A percentile compares a stretch with the other conserved stretches of the same genome.
Evolutionary conservation across 805 yeast species (phyloP).

Genomic region (Saccharomycopsis selenospora): DNA sequence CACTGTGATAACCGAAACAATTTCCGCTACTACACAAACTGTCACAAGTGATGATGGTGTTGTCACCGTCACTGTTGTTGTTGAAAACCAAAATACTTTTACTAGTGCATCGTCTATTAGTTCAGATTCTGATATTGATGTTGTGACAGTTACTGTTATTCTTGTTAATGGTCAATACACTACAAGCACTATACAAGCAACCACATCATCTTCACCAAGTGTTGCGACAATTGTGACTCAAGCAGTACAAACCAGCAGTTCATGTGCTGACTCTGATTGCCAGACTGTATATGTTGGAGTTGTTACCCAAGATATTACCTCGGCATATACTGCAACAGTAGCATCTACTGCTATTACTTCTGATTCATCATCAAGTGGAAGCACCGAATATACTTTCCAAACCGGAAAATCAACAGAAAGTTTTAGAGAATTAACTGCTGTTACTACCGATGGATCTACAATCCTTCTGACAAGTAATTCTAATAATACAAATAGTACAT

Average conservation of each 20-base stretch:
- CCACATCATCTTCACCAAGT: background rate
- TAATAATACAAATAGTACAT: background rate
- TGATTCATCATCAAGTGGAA: background rate
- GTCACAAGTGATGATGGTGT: conserved; percentile 5
- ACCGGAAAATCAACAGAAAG: background rate
- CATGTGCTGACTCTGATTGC: conserved; percentile 9
- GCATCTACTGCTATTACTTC: background rate
- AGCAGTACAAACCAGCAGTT: background rate
- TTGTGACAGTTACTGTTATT: conserved; percentile 10
- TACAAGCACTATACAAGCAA: background rate
- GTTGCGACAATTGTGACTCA: background rate
- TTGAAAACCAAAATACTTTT: conserved; percentile 12
- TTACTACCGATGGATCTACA: background rate
- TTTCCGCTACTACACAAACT: conserved; percentile 1
- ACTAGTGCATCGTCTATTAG: background rate
- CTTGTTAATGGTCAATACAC: background rate
- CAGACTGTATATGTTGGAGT: conserved; percentile 6
- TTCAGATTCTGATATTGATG: background rate
- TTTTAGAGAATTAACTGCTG: background rate
- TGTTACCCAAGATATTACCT: background rate
- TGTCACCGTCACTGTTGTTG: conserved; percentile 15
- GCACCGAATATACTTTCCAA: background rate
- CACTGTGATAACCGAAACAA: conserved; percentile 2
- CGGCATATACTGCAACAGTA: background rate
- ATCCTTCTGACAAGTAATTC: background rate